Evolutionary conservation across 1,284 basidiomycete genomes (phyloP), one percentile per base, ranked within the genome.

Genomic region (Cutaneotrichosporon arboriforme): DNA sequence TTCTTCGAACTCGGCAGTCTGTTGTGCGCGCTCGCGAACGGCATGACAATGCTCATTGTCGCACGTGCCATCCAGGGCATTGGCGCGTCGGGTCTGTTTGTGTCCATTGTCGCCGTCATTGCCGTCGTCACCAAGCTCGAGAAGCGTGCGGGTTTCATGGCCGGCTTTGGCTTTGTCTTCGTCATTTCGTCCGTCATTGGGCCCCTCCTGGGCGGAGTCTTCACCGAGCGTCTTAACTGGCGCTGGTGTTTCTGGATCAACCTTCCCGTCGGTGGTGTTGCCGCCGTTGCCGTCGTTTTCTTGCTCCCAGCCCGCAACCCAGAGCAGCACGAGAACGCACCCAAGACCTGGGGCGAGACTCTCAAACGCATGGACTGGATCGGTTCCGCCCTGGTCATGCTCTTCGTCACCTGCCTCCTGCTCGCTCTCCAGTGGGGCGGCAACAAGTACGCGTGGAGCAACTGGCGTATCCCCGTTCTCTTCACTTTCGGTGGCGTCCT

Each of bases 171-270:
- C 26, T 73, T 74, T 39, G 69, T 77, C 34, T 77, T 78, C 47
- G 75, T 75, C 50, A 65, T 77, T 9, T 68, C 72, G 2, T 66
- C 62, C 18, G 68, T 74, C 35, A 61, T 73, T 34, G 73, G 73
- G 8, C 74, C 76, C 1, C 58, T 76, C 14, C 59, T 77, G 8
- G 75, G 74, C 22, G 76, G 76, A 35, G 76, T 71, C 4, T 79
- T 79, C 58, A 77, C 76, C 18, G 73, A 79, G 49, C 67, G 67
- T 17, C 74, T 76, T 33, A 68, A 71, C 1, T 79, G 78, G 78
- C 62, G 78, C 41, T 76, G 67, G 52, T 78, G 75, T 57, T 78
- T 77, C 69, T 78, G 72, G 67, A 78, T 80, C 67, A 79, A 79
- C 65, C 67, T 80, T 0, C 78, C 78, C 7, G 65, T 77, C 49